Evolutionary conservation across 495 filamentous ascomycete genomes (phyloP).

Genomic region (Penicillium crystallinum): DNA sequence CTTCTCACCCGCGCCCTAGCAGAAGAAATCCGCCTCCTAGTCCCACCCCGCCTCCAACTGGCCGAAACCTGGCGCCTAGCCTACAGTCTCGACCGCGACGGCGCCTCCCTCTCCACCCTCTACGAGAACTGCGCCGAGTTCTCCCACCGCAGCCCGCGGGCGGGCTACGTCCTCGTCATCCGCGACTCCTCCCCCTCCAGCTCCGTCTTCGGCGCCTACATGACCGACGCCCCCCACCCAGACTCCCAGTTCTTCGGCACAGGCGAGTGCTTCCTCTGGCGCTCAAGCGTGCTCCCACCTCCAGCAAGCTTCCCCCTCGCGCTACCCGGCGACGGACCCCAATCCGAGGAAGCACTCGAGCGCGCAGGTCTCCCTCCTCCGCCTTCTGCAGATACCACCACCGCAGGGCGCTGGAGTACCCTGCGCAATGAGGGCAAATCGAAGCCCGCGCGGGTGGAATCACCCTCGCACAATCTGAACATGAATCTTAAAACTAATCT

Average conservation of each 20-base stretch:
- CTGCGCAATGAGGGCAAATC: slow-evolving; percentile 34
- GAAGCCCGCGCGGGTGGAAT: slow-evolving; percentile 7
- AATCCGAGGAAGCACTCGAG: slow-evolving; percentile 36
- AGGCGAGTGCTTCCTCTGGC: slow-evolving; percentile 98
- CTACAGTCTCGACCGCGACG: slow-evolving; percentile 92
- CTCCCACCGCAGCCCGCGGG: slow-evolving; percentile 58
- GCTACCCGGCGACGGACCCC: slow-evolving; percentile 28
- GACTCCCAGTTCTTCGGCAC: slow-evolving; percentile 86
- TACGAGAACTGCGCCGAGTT: slow-evolving; percentile 68
- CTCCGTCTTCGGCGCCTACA: slow-evolving; percentile 88
- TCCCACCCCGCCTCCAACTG: slow-evolving; percentile 80
- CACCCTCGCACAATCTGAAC: slow-evolving; percentile 23
- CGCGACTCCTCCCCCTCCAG: slow-evolving; percentile 53
- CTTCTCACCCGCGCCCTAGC: slow-evolving; percentile 70
- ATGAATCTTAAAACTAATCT: slow-evolving; percentile 26
- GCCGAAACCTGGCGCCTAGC: slow-evolving; percentile 79
- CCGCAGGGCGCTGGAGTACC: slow-evolving; percentile 69
- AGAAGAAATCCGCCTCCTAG: slow-evolving; percentile 87
- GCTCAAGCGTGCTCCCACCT: slow-evolving; percentile 57
- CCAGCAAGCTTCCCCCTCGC: slow-evolving; percentile 43
- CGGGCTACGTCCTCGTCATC: slow-evolving; percentile 83
- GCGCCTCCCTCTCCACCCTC: slow-evolving; percentile 78
- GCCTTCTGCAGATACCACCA: slow-evolving; percentile 66
- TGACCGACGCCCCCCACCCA: slow-evolving; percentile 79
- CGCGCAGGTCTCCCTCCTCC: slow-evolving; percentile 58